A percentile compares a stretch with the other conserved stretches of the same genome.
These are phyloP conservation scores for Turritis glabra DNA, from an alignment of 345 rosid species.

Conservation along the genomic window DNA sequence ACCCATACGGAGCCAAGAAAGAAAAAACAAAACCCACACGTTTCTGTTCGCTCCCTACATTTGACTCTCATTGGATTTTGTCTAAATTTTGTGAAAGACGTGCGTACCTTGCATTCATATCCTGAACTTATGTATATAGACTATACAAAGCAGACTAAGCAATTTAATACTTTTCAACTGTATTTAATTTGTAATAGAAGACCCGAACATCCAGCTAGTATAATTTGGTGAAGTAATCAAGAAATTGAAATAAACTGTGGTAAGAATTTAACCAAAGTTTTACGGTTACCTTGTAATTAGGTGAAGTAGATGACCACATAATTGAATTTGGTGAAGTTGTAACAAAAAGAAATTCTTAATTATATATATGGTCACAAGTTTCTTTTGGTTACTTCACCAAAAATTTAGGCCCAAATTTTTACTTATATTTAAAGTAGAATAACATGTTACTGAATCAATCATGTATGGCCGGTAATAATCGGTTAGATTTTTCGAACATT, in stretches of 20 bases:
- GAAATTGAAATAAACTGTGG: neutral
- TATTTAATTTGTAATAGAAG: neutral
- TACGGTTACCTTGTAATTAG: neutral
- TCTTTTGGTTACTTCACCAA: too few relatives aligned
- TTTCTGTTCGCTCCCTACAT: conserved; percentile 5
- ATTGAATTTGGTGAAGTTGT: neutral
- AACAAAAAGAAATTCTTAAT: too few relatives aligned
- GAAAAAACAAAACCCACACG: conserved; percentile 10
- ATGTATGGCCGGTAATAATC: too few relatives aligned
- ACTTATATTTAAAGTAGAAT: too few relatives aligned
- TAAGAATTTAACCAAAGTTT: neutral
- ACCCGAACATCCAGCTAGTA: neutral
- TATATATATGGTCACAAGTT: too few relatives aligned
- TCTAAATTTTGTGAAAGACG: conserved; percentile 21
- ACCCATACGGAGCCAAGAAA: neutral
- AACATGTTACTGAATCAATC: too few relatives aligned
- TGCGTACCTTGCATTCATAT: conserved; percentile 12
- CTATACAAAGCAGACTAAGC: too few relatives aligned
- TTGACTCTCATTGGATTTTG: neutral
- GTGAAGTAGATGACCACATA: neutral
- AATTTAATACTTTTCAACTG: neutral
- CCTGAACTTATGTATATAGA: neutral
- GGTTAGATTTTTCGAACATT: too few relatives aligned
- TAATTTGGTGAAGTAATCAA: neutral
- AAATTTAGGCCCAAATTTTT: too few relatives aligned